These are phyloP conservation scores for Penicillium simplicissimum DNA, from an alignment of 495 filamentous ascomycete genomes.

Conservation along the genomic window DNA sequence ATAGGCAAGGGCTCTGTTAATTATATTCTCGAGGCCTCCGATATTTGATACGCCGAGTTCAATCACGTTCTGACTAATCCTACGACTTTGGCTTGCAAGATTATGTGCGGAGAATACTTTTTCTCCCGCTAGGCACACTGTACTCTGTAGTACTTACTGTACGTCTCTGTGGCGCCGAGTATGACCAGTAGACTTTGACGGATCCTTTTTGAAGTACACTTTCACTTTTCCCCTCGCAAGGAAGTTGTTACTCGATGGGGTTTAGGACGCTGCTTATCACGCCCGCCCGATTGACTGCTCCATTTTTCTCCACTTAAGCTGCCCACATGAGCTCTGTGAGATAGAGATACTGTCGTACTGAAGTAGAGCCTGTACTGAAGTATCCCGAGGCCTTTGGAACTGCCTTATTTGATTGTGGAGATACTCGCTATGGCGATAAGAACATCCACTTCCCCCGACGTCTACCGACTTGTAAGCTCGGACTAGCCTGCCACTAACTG, in stretches of 20 bases:
- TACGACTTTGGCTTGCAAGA: background rate
- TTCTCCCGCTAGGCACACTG: background rate
- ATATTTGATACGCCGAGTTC: background rate
- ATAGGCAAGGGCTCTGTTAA: conserved; percentile 9
- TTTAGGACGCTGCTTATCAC: conserved; percentile 9
- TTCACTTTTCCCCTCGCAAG: conserved; percentile 14
- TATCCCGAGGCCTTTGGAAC: background rate
- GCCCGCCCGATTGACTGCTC: background rate
- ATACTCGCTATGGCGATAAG: background rate
- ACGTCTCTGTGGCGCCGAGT: too few species aligned
- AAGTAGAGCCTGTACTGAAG: background rate
- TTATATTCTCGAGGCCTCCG: background rate
- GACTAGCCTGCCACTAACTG: background rate
- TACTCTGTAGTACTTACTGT: too few species aligned
- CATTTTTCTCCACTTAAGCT: background rate
- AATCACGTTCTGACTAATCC: too few species aligned
- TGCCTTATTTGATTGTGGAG: too few species aligned
- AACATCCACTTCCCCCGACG: background rate
- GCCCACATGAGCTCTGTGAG: background rate
- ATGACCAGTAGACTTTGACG: background rate
- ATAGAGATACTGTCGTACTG: background rate
- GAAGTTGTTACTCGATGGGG: conserved; percentile 16
- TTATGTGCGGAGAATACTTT: background rate
- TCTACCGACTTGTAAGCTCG: background rate
- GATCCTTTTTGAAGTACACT: too few species aligned